These are phyloP conservation scores for Venturia asperata DNA, from an alignment of 2,329 filamentous ascomycete species.

Conservation along the genomic window DNA sequence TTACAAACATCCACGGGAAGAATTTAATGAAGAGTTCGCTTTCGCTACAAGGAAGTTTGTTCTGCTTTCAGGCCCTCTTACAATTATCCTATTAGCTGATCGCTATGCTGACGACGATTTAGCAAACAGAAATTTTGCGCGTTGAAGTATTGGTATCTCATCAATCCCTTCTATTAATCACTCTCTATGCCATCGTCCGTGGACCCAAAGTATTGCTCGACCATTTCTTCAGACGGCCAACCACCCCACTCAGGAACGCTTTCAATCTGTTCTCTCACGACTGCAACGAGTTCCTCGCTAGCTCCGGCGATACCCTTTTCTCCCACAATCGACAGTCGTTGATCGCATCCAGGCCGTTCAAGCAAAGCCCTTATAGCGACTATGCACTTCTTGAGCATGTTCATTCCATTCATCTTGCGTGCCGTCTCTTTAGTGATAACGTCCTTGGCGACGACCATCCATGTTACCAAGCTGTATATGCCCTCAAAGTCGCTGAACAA, in stretches of 20 bases:
- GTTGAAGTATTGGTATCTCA: background rate
- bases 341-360: constrained; percentile 29
- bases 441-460: constrained; percentile 49
- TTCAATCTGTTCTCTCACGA: constrained; percentile 31
- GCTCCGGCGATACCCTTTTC: constrained; percentile 23
- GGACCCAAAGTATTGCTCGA: constrained; percentile 26
- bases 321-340: background rate
- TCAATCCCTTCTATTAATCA: background rate
- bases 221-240: constrained; percentile 39
- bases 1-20: no score
- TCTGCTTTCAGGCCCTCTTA: no score
- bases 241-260: constrained; percentile 36
- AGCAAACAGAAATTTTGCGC: no score
- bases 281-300: constrained; percentile 28
- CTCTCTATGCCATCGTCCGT: background rate
- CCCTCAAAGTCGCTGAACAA: constrained; percentile 52
- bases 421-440: constrained; percentile 25
- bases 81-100: no score
- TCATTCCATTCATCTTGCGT: constrained; percentile 26
- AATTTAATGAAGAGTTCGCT: no score
- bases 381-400: constrained; percentile 31
- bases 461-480: constrained; percentile 51
- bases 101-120: no score
- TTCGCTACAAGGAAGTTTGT: no score
- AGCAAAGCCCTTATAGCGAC: constrained; percentile 37